These are phyloP conservation scores for Protomyces macrosporus DNA, from an alignment of 1,139 yeast species.

Conservation along the genomic window DNA sequence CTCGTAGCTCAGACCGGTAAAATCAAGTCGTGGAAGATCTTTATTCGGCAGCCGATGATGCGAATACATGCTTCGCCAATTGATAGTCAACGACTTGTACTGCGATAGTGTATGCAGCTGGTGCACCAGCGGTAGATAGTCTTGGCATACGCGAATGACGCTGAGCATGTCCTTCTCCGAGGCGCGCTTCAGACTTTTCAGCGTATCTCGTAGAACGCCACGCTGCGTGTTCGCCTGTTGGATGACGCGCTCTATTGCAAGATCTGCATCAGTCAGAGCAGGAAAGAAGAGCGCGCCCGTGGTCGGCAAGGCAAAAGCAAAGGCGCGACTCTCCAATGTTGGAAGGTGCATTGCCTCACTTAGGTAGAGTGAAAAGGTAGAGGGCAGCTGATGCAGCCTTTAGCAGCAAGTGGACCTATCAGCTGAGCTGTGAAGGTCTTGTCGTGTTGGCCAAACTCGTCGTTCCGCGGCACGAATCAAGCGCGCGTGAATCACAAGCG, in stretches of 20 bases:
- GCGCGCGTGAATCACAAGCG: too few relatives aligned
- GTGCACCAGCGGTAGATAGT: conserved; percentile 11
- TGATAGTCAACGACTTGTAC: not conserved
- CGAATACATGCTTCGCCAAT: conserved; percentile 16
- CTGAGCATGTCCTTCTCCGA: conserved; percentile 10
- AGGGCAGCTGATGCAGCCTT: too few relatives aligned
- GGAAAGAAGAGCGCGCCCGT: conserved; percentile 16
- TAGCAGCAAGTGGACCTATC: too few relatives aligned
- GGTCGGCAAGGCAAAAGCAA: conserved; percentile 9
- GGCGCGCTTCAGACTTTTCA: conserved; percentile 16
- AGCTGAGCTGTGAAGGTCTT: too few relatives aligned
- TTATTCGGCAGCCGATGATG: conserved; percentile 15
- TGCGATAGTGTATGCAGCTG: not conserved
- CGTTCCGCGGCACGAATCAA: too few relatives aligned
- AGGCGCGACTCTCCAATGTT: not conserved
- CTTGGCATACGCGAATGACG: conserved; percentile 11
- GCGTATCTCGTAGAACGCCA: conserved; percentile 17
- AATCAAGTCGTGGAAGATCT: conserved; percentile 10
- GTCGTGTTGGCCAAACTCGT: too few relatives aligned
- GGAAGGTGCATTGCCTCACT: too few relatives aligned
- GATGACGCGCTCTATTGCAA: not conserved
- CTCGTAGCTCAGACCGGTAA: conserved; percentile 7
- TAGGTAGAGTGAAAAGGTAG: too few relatives aligned
- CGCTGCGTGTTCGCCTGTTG: conserved; percentile 8
- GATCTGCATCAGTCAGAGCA: not conserved